Conservation (phyloP, 106 monocot genomes). For the Acanthochlamys bracteata region DNA sequence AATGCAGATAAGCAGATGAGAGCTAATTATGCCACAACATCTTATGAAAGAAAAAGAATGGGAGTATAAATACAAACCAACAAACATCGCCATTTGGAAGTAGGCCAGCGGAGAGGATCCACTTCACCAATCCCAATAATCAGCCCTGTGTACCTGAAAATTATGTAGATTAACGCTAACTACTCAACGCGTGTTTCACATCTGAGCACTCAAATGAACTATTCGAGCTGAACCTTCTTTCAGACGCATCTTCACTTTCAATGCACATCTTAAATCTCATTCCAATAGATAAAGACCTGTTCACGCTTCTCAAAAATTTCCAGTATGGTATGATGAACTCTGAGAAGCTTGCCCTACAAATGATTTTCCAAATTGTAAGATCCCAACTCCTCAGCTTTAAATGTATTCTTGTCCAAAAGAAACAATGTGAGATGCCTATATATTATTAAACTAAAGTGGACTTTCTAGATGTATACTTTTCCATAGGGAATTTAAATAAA, state of each 20-base stretch:
- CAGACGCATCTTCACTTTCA: slow-evolving; percentile 80
- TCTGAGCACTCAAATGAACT: neutral
- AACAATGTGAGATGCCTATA: too few species aligned
- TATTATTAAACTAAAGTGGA: too few species aligned
- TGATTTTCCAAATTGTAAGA: too few species aligned
- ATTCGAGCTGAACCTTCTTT: slow-evolving; percentile 53
- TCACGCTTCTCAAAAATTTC: slow-evolving; percentile 51
- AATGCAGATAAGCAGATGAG: too few species aligned
- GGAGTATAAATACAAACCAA: slow-evolving; percentile 23
- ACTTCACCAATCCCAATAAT: slow-evolving; percentile 51
- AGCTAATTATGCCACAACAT: neutral
- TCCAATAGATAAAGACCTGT: slow-evolving; percentile 54
- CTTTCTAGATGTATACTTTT: too few species aligned
- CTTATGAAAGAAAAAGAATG: neutral
- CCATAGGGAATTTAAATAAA: too few species aligned
- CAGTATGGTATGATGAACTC: slow-evolving; percentile 58
- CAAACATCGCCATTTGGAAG: slow-evolving; percentile 82
- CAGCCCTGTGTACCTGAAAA: slow-evolving; percentile 35
- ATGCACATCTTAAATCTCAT: slow-evolving; percentile 34
- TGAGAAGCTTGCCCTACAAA: slow-evolving; percentile 39
- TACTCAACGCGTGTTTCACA: neutral
- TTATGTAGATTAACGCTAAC: neutral
- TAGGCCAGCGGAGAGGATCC: slow-evolving; percentile 71
- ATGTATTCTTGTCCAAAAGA: too few species aligned
- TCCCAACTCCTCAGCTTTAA: too few species aligned